These are phyloP conservation scores for Bremia lactucae DNA, from an alignment of 352 stramenopile genomes.

Conservation along the genomic window DNA sequence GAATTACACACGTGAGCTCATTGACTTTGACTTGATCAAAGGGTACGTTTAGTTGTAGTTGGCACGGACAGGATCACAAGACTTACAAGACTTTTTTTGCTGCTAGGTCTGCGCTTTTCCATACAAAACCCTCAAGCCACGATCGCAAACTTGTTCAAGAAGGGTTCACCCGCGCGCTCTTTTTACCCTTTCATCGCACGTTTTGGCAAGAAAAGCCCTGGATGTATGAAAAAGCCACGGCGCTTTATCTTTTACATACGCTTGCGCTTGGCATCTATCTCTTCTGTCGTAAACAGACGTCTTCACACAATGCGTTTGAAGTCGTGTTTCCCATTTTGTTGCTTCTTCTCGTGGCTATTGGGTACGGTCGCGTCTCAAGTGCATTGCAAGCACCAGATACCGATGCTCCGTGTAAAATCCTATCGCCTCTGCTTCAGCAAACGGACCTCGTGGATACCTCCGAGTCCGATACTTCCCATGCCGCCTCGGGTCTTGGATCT, in stretches of 20 bases:
- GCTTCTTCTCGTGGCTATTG: slow-evolving; percentile 52
- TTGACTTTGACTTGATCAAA: slow-evolving; percentile 85
- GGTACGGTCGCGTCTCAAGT: slow-evolving; percentile 69
- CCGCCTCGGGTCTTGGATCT: slow-evolving; percentile 34
- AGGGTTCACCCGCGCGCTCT: slow-evolving; percentile 51
- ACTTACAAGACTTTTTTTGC: no score
- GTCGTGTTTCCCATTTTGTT: slow-evolving; percentile 47
- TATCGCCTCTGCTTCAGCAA: slow-evolving; percentile 40
- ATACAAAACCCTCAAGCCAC: slow-evolving; percentile 75
- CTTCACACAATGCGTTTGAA: slow-evolving; percentile 56
- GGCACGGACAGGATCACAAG: no score
- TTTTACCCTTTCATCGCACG: slow-evolving; percentile 56
- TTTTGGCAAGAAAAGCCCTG: slow-evolving; percentile 70
- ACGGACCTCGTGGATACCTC: slow-evolving; percentile 6
- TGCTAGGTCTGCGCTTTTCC: slow-evolving; percentile 68
- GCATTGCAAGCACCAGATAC: slow-evolving; percentile 50
- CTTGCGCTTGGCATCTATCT: slow-evolving; percentile 41
- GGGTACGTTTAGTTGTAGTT: slow-evolving; percentile 36
- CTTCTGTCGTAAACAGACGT: slow-evolving; percentile 30
- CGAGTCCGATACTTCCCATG: slow-evolving; percentile 15
- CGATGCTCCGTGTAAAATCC: slow-evolving; percentile 43
- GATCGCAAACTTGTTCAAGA: slow-evolving; percentile 73
- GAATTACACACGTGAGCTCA: slow-evolving; percentile 61
- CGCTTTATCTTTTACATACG: slow-evolving; percentile 47
- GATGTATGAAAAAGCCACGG: slow-evolving; percentile 52